Base-by-base conservation (phyloP, 2,329 filamentous ascomycete genomes). In the Fusarium nisikadoi region DNA sequence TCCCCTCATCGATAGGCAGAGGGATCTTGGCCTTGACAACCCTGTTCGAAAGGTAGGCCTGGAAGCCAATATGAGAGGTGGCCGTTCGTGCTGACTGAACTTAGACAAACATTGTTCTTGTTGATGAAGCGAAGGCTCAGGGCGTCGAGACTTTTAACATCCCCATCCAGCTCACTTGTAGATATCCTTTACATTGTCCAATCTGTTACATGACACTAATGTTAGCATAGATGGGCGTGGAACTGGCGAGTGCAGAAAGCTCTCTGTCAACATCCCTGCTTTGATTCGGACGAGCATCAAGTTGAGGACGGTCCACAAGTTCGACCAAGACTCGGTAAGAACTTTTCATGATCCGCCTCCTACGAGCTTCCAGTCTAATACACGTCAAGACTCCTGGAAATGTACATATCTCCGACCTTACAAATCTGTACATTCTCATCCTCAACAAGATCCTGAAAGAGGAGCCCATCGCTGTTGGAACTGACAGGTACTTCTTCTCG, bases 401-500 rank as follows among this genome's bases (percentile, higher is more conserved):
- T 5, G 62, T 76, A 1, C 80, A 82, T 46, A 77, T 83, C 13
- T 75, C 75, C 0, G 81, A 83, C 54, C 57, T 82, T 20, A 72
- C 71, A 7, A 71, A 71, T 11, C 72, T 81, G 19, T 82, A 81
- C 38, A 67, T 68, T 27, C 68, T 76, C 5, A 50, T 83, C 4
- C 27, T 79, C 6, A 68, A 71, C 23, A 79, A 77, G 29, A 77
- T 82, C 23, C 33, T 81, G 4, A 63, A 74, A n/a, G 62, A 71
- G 35, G 73, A 80, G 27, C 35, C 70, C 1, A 62, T 80, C 10
- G 76, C 79, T 4, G 78, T 61, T 38, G 79, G 79, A 1, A 72
- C 76, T 20, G 61, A 80, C 0, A 80, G 81, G 3, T 82, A 81
- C 61, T 81, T 81, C 62, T 82, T 82, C 43, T 73, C 74, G 8